Base-by-base conservation (phyloP, 371 early-diverging fungal genomes). In the Mucor circinelloides region DNA sequence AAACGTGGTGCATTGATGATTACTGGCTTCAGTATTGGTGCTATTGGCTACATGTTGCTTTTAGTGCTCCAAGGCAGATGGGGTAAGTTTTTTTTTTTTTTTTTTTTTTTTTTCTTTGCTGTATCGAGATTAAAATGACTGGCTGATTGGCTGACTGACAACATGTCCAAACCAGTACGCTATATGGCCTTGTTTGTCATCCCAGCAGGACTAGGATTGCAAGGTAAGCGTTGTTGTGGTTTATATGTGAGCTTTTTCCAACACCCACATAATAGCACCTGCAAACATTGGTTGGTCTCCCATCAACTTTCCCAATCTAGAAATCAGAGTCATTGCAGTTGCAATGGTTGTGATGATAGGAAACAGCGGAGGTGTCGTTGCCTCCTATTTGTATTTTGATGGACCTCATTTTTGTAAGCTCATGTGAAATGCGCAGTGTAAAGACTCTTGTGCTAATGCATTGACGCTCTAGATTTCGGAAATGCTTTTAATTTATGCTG, bases 301-400 rank as follows among this genome's bases (percentile, higher is more conserved):
- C 9, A 66, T 79, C 28, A 75, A 82, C 44, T 74, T 65, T 58
- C 74, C 71, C 30, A 68, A 76, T 31, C 44, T 73, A 0, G 69
- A 71, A n/a, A 67, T 73, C 12, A 68, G 79, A 28, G 79, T 73
- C 0, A 72, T 79, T 17, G 76, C 77, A 7, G 78, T 82, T 6
- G 82, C 82, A 6, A 36, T 74, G 2, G 73, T 79, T 8, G 70
- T 82, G 19, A 77, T 77, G 76, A 42, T 82, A 2, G 82, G 82
- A 1, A 77, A 77, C 30, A 46, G 55, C 17, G 82, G 82, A 52
- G 71, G 77, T 23, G 70, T 82, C 19, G 63, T 77, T 23, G 75
- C 79, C 5, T 75, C 79, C 9, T 82, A 73, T 63, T 38, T 79
- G 1, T 82, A 75, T 34, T 79, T 76, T 7, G 63, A 72, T 60